A percentile compares a stretch with the other conserved stretches of the same genome.
These are phyloP conservation scores for Wickerhamomyces ciferrii DNA, from an alignment of 805 yeast genomes.

Conservation along the genomic window DNA sequence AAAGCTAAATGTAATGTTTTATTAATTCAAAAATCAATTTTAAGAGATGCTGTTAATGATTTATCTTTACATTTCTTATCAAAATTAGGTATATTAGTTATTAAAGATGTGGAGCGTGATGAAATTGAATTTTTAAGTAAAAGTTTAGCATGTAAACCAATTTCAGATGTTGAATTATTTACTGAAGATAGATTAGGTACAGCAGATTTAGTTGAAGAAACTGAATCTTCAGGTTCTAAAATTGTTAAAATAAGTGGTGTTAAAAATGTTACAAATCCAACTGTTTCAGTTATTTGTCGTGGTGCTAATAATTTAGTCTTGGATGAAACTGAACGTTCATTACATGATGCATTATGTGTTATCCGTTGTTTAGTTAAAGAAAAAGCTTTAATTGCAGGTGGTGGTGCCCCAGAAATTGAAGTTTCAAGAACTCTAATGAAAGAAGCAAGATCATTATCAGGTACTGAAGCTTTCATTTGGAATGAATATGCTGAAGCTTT, in stretches of 20 bases:
- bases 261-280: slow-evolving; percentile 66
- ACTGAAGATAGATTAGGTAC: slow-evolving; percentile 88
- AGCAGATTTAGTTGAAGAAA: slow-evolving; percentile 90
- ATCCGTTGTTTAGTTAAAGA: slow-evolving; percentile 82
- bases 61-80: slow-evolving; percentile 92
- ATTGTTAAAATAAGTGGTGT: slow-evolving; percentile 86
- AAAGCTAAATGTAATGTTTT: slow-evolving; percentile 88
- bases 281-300: slow-evolving; percentile 87
- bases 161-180: slow-evolving; percentile 91
- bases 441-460: slow-evolving; percentile 86
- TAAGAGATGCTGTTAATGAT: slow-evolving; percentile 83
- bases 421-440: slow-evolving; percentile 95
- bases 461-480: slow-evolving; percentile 64
- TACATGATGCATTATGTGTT: slow-evolving; percentile 94
- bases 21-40: slow-evolving; percentile 90
- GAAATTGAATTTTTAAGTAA: slow-evolving; percentile 85
- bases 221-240: slow-evolving; percentile 41
- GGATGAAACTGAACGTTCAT: slow-evolving; percentile 95
- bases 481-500: slow-evolving; percentile 76
- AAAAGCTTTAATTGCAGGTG: slow-evolving; percentile 96
- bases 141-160: slow-evolving; percentile 90
- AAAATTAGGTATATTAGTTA: slow-evolving; percentile 88
- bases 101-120: slow-evolving; percentile 96
- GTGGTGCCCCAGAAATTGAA: slow-evolving; percentile 98
- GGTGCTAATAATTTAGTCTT: slow-evolving; percentile 90